These are phyloP conservation scores for Annulohypoxylon truncatum DNA, from an alignment of 2,329 filamentous ascomycete species.

Conservation along the genomic window DNA sequence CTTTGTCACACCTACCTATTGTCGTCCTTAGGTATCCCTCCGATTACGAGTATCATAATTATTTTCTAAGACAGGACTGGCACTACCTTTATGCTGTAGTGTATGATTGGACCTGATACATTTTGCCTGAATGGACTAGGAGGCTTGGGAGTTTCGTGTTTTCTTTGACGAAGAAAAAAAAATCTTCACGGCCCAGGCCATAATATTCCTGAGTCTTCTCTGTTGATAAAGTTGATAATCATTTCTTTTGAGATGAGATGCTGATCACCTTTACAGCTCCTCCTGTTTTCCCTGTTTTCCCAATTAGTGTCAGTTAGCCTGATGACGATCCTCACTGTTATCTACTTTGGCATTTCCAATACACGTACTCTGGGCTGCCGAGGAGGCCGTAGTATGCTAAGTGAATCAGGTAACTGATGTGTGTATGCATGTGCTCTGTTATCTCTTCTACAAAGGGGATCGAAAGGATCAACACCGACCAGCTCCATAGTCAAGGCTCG, in stretches of 20 bases:
- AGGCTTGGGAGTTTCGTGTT: neutral
- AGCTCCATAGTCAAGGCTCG: conserved; percentile 7
- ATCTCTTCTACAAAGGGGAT: conserved; percentile 1
- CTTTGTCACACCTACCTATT: conserved; percentile 9
- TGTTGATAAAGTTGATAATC: neutral
- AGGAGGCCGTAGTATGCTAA: neutral
- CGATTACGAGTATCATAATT: conserved; percentile 1
- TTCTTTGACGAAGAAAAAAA: neutral
- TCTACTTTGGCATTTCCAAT: neutral
- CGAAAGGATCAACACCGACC: conserved; percentile 22
- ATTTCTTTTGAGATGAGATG: neutral
- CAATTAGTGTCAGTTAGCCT: neutral
- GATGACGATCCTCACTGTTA: conserved; percentile 8
- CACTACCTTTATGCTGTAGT: conserved; percentile 3
- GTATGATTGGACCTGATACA: conserved; percentile 5
- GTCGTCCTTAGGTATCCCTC: conserved; percentile 13
- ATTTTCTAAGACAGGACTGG: conserved; percentile 27
- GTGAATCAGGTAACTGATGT: conserved; percentile 1
- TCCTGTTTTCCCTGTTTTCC: neutral
- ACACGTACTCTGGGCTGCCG: neutral
- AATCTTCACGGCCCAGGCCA: neutral
- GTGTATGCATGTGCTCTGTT: neutral
- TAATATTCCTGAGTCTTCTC: neutral
- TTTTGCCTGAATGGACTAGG: neutral
- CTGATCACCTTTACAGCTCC: neutral